Evolutionary conservation across 345 rosid species (phyloP).

Genomic region (Erucastrum elatum): DNA sequence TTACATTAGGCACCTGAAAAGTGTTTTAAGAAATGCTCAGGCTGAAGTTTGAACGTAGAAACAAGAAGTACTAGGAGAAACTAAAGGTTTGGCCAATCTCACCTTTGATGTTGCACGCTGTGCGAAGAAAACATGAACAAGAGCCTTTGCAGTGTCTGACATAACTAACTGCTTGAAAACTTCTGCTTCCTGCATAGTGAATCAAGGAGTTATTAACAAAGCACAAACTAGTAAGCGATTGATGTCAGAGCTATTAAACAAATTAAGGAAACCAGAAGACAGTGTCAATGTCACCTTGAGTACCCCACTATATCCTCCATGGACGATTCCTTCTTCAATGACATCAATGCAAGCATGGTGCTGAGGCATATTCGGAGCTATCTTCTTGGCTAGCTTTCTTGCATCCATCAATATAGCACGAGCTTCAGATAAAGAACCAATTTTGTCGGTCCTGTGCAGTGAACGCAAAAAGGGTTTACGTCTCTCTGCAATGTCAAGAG

Average conservation of each 20-base stretch:
- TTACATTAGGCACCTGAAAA: constrained; percentile 82
- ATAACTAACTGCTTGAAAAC: constrained; percentile 69
- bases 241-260: not conserved
- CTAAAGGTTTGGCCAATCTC: constrained; percentile 6
- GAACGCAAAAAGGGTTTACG: constrained; percentile 81
- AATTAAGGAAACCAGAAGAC: not conserved
- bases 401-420: constrained; percentile 58
- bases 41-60: constrained; percentile 13
- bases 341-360: constrained; percentile 84
- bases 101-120: constrained; percentile 91
- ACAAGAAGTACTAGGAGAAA: not conserved
- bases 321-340: constrained; percentile 85
- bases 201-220: not conserved
- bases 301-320: constrained; percentile 92
- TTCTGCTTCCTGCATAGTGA: constrained; percentile 73
- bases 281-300: constrained; percentile 53
- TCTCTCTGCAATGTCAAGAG: constrained; percentile 71
- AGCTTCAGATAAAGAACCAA: constrained; percentile 86
- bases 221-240: not conserved
- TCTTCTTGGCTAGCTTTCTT: constrained; percentile 69
- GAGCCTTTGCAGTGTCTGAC: constrained; percentile 78
- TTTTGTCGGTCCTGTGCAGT: constrained; percentile 81
- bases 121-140: constrained; percentile 86
- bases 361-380: constrained; percentile 89
- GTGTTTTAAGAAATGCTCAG: constrained; percentile 4